Conservation (phyloP, 192 early-diverging fungal species). For the Phlyctochytrium arcticum region DNA sequence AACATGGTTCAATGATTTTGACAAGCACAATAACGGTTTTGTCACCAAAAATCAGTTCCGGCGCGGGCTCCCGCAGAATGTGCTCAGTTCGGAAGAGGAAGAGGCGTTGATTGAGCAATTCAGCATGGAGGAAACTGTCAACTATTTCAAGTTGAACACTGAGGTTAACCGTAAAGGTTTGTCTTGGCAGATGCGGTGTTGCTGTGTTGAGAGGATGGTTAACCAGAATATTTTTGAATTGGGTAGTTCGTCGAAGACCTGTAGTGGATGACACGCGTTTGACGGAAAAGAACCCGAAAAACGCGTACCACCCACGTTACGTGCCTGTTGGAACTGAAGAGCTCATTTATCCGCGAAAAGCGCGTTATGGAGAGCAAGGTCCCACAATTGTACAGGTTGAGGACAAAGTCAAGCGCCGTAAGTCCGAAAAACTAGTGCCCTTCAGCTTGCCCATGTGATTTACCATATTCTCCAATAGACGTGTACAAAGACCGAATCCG, state of each 20-base stretch:
- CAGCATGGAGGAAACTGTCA: constrained; percentile 41
- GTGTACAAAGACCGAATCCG: constrained; percentile 53
- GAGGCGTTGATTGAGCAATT: constrained; percentile 44
- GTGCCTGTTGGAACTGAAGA: constrained; percentile 55
- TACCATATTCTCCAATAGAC: no score
- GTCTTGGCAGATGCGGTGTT: no score
- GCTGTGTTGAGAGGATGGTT: no score
- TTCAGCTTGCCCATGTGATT: no score
- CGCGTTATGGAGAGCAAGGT: constrained; percentile 7
- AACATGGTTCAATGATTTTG: constrained; percentile 60
- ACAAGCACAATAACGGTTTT: constrained; percentile 53
- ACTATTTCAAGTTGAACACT: constrained; percentile 60
- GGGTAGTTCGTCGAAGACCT: background rate
- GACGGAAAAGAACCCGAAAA: constrained; percentile 7
- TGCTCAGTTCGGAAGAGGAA: constrained; percentile 44
- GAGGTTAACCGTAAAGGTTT: constrained; percentile 53
- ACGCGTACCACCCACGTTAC: constrained; percentile 28
- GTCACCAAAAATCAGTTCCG: constrained; percentile 54
- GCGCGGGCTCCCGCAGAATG: constrained; percentile 46
- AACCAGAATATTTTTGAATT: no score
- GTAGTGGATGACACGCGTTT: constrained; percentile 1
- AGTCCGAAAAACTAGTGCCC: no score
- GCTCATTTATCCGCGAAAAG: constrained; percentile 28
- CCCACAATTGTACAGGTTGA: constrained; percentile 35
- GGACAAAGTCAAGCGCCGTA: constrained; percentile 45